phyloP scores from a whole-genome alignment of 2,329 filamentous ascomycete genomes.

The Colletotrichum acutatum region DNA sequence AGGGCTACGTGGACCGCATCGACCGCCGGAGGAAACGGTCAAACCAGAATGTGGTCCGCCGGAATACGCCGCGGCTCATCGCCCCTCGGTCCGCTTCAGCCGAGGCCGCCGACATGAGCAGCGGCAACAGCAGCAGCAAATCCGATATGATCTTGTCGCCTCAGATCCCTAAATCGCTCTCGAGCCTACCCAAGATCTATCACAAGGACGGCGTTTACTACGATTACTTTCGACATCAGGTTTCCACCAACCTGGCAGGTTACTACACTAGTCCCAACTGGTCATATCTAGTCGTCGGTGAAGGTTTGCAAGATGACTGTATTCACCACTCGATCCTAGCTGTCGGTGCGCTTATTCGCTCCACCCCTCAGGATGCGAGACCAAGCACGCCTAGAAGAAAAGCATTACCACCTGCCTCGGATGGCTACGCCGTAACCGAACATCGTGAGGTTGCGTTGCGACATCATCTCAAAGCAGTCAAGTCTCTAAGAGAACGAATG shows the following conservation, averaged over 20 bases:
- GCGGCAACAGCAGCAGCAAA: background rate
- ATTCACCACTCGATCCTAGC: slow-evolving; percentile 25
- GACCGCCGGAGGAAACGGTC: background rate
- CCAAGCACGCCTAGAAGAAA: background rate
- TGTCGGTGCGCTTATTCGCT: slow-evolving; percentile 17
- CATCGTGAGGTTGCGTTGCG: slow-evolving; percentile 24
- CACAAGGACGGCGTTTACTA: slow-evolving; percentile 23
- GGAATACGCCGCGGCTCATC: slow-evolving; percentile 3
- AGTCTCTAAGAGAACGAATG: slow-evolving; percentile 17
- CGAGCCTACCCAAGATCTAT: slow-evolving; percentile 5
- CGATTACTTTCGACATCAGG: slow-evolving; percentile 23
- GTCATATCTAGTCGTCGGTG: slow-evolving; percentile 22
- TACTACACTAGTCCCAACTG: slow-evolving; percentile 21
- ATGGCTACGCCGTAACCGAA: background rate
- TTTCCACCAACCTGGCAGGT: slow-evolving; percentile 12
- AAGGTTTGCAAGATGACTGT: slow-evolving; percentile 23
- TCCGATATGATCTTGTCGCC: background rate
- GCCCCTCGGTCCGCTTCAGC: background rate
- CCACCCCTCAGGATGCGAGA: background rate
- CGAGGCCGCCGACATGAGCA: background rate
- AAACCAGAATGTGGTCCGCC: background rate
- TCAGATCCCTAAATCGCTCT: background rate
- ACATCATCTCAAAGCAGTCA: slow-evolving; percentile 17
- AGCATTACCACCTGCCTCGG: background rate
- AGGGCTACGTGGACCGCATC: slow-evolving; percentile 25